Conservation (phyloP, 164 flowering plant genomes). For the Chimonanthus praecox region DNA sequence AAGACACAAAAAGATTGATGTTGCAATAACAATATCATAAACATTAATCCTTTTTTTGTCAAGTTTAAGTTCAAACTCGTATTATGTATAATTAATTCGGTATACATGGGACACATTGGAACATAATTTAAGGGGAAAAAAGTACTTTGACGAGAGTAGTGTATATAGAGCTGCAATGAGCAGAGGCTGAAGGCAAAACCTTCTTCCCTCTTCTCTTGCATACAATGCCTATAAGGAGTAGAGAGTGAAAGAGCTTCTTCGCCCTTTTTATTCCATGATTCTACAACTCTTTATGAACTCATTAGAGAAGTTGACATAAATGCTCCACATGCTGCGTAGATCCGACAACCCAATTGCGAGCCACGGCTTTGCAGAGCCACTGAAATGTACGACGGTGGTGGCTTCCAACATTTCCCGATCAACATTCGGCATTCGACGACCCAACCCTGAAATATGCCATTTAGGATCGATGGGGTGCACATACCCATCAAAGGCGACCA, state of each 20-base stretch:
- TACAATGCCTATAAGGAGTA: slow-evolving; percentile 4
- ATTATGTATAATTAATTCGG: neutral
- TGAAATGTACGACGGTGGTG: slow-evolving; percentile 60
- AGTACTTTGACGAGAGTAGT: neutral
- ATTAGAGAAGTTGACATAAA: slow-evolving; percentile 46
- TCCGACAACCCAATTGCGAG: slow-evolving; percentile 50
- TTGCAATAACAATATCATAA: neutral
- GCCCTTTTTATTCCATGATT: slow-evolving; percentile 25
- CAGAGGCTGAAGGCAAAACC: slow-evolving; percentile 55
- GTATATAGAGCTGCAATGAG: slow-evolving; percentile 14
- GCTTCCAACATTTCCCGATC: slow-evolving; percentile 23
- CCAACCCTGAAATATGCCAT: slow-evolving; percentile 61
- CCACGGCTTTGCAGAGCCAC: slow-evolving; percentile 82
- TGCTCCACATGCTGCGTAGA: slow-evolving; percentile 42
- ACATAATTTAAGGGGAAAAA: neutral
- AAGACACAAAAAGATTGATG: neutral
- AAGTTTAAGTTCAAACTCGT: neutral
- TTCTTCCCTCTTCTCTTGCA: slow-evolving; percentile 61
- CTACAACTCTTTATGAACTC: slow-evolving; percentile 44
- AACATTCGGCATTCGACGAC: slow-evolving; percentile 23
- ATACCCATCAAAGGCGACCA: slow-evolving; percentile 56
- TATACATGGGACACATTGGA: neutral
- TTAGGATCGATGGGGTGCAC: slow-evolving; percentile 54
- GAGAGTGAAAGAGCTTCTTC: neutral
- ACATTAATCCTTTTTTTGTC: neutral